Percentiles rank a stretch among this genome's conserved stretches.
Evolutionary conservation across 2,329 filamentous ascomycete genomes (phyloP).

Genomic region (Trichoderma lentiforme): DNA sequence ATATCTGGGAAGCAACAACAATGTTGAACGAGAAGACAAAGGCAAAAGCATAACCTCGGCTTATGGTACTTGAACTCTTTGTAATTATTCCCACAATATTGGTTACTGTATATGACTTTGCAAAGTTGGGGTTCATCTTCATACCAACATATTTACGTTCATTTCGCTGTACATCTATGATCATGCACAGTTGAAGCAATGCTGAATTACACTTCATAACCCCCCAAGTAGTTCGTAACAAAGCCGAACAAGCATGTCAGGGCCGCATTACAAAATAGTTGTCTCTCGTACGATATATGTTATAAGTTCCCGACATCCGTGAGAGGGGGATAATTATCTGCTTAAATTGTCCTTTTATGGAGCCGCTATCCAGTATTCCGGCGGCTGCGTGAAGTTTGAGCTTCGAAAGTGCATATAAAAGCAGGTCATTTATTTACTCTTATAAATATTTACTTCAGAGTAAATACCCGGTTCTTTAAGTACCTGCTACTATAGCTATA

Average conservation of each 20-base stretch:
- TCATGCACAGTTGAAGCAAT: background rate
- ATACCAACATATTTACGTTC: background rate
- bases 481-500: too few relatives aligned
- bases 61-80: background rate
- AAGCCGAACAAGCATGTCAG: background rate
- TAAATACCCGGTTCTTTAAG: too few relatives aligned
- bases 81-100: background rate
- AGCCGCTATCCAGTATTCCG: too few relatives aligned
- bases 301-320: background rate
- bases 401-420: too few relatives aligned
- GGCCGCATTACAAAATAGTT: background rate
- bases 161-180: background rate
- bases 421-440: too few relatives aligned
- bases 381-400: too few relatives aligned
- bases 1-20: conserved; percentile 26
- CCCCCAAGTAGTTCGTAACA: background rate
- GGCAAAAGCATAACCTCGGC: background rate
- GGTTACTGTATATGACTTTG: background rate
- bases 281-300: background rate
- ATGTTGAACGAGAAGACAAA: conserved; percentile 2
- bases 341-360: background rate
- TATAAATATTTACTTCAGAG: too few relatives aligned
- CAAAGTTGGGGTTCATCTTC: background rate
- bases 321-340: background rate
- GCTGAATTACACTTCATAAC: background rate